Evolutionary conservation across 2,329 filamentous ascomycete species (phyloP), one percentile per base, ranked within the genome.

Genomic region (Clarireedia hainanense): DNA sequence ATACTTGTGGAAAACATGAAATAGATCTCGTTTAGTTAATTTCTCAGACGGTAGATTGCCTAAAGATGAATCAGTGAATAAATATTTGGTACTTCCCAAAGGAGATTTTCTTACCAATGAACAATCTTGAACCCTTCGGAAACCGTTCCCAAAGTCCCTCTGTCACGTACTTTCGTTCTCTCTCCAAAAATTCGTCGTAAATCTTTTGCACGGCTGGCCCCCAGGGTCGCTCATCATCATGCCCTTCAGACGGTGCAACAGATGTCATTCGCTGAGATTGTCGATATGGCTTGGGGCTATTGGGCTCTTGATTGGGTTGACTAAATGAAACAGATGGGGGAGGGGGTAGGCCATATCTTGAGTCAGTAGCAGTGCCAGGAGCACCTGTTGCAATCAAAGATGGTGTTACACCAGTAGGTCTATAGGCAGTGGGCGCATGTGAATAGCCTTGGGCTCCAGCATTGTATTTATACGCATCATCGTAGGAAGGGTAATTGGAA

Each of bases 11-110:
- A 99, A 97, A 17, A 92, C 79, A 68, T 95, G 87, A 72, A 96
- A 97, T 7, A 97, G 84, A 71, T 97, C 91, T 62, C 88, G 83
- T 72, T 97, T 97, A 6, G 89, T 94, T 14, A 96, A 91, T 68
- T 91, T 86, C 69, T 97, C 92, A 52, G 88, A 92, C 1, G 91
- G 91, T 10, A 99, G 78, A 68, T 97, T 99, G 54, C 91, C 91
- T 89, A 67, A 54, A 69, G 54, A 42, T 34, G 61, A 58, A 17
- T 55, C 42, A 55, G 52, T 34, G 3, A n/a, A 42, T 50, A 37
- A 14, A 56, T 24, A 54, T 72, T 60, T 74, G 69, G 49, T 40
- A 34, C 26, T 9, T 40, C 17, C 55, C 36, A 30, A 26, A 39
- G 58, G 62, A 58, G 61, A 55, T 49, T 48, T 56, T 67, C 80